Evolutionary conservation across 441 rosid genomes (phyloP), one percentile per base, ranked within the genome.

Genomic region (Populus hybrid): DNA sequence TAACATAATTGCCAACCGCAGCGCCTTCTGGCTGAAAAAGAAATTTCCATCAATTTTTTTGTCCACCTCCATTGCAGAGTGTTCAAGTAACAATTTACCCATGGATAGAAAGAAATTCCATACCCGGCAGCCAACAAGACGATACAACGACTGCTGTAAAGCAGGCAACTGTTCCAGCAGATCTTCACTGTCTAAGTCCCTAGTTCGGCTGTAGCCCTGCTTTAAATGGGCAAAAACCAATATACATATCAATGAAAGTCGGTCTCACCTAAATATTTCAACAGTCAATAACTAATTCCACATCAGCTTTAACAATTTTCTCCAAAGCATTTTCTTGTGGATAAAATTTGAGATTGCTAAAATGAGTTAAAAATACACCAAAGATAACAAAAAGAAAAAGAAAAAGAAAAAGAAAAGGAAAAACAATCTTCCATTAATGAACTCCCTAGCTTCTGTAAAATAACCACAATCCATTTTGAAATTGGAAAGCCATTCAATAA

Each of bases 41-140:
- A 28, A 70, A 80, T 75, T 24, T 8, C 78, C 53, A 67, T 36
- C 23, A 40, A 63, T 69, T 70, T 73, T 28, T 28, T 57, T 73
- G 76, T 81, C 69, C 67, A 69, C 1, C 76, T n/a, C 21, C 12
- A 30, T 78, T 18, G 80, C 8, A 74, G 10, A 24, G 30, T 30
- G 50, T 72, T 75, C 46, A 78, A 71, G 42, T n/a, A 82, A 78
- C n/a, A 74, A 9, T 16, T 30, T 26, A 38, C 36, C 26, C 7
- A 67, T 69, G 46, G 28, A 73, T 16, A 28, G 30, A 28, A 28
- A 12, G 74, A 64, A 74, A 50, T 12, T 57, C 23, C 72, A 40
- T 92, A 96, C 99, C 96, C 82, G 89, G 88, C 99, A 96, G 82
- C 97, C 94, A 77, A 94, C 89, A 78, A 96, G 94, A 84, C 98